Conservation (phyloP, 139 green algal genomes). For the Micractinium conductrix region DNA sequence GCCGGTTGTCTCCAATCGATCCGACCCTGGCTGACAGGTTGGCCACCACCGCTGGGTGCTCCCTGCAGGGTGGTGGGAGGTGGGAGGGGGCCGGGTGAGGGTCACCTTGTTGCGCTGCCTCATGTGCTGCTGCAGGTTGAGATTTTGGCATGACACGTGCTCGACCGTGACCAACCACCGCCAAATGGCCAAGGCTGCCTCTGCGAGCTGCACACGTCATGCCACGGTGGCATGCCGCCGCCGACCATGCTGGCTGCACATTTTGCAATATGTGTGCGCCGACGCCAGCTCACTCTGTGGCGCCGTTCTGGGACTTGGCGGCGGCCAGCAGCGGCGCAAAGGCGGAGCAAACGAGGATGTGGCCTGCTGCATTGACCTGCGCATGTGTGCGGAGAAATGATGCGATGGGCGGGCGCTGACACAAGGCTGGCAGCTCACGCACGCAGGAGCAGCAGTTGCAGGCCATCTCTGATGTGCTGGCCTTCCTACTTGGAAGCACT, state of each 20-base stretch:
- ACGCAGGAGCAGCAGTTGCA: no score
- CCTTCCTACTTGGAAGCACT: constrained; percentile 60
- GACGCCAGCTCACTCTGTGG: constrained; percentile 27
- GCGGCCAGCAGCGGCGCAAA: constrained; percentile 60
- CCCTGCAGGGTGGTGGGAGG: constrained; percentile 23
- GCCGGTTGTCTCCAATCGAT: constrained; percentile 74
- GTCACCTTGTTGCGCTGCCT: no score
- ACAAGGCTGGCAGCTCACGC: no score
- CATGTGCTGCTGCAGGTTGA: no score
- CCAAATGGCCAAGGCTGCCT: neutral
- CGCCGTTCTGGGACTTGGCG: constrained; percentile 25
- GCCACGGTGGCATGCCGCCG: no score
- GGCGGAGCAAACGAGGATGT: constrained; percentile 72
- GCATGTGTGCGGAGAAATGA: no score
- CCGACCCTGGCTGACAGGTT: constrained; percentile 82
- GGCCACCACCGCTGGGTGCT: constrained; percentile 67
- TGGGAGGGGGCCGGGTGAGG: neutral
- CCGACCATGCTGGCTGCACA: no score
- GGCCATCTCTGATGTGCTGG: no score
- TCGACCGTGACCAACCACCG: neutral
- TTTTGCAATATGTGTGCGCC: neutral
- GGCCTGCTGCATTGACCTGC: constrained; percentile 82
- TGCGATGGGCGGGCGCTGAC: no score
- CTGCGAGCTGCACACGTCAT: no score
- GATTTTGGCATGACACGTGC: no score